Conservation (phyloP, 2,329 filamentous ascomycete species). For the Botrytis pseudocinerea region DNA sequence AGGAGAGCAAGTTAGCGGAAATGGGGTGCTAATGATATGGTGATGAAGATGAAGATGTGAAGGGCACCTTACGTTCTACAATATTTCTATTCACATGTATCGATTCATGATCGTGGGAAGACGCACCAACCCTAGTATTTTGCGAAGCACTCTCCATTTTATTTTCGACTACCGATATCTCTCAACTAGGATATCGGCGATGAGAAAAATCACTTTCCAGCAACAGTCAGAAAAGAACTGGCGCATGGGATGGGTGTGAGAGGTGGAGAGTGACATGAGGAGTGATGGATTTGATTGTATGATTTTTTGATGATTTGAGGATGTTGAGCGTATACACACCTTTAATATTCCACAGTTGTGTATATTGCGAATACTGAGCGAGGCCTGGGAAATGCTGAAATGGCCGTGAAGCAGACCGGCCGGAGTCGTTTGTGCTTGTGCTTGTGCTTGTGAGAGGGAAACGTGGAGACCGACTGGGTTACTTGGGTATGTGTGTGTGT, state of each 20-base stretch:
- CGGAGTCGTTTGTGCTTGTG: not conserved
- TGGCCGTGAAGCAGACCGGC: not conserved
- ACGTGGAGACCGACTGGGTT: not conserved
- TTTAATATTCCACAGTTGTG: not conserved
- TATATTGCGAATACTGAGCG: not conserved
- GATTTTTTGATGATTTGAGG: not conserved
- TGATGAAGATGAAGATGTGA: not conserved
- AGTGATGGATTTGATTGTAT: not conserved
- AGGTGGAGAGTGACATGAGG: not conserved
- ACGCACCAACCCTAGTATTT: rapidly evolving
- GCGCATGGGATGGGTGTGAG: not conserved
- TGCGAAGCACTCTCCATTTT: not conserved
- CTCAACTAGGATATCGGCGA: not conserved
- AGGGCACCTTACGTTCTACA: not conserved
- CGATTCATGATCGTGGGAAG: not conserved
- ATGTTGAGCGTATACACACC: not conserved
- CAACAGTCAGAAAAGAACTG: constrained; percentile 15
- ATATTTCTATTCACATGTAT: not conserved
- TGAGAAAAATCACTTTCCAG: constrained; percentile 15
- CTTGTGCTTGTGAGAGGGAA: not conserved
- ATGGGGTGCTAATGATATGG: rapidly evolving
- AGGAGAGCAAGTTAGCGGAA: not conserved
- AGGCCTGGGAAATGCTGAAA: not conserved
- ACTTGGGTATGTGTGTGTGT: too few species aligned
- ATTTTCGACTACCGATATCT: not conserved